These are phyloP conservation scores for Jasminum sambac DNA, from an alignment of 257 asterid species.

Conservation along the genomic window DNA sequence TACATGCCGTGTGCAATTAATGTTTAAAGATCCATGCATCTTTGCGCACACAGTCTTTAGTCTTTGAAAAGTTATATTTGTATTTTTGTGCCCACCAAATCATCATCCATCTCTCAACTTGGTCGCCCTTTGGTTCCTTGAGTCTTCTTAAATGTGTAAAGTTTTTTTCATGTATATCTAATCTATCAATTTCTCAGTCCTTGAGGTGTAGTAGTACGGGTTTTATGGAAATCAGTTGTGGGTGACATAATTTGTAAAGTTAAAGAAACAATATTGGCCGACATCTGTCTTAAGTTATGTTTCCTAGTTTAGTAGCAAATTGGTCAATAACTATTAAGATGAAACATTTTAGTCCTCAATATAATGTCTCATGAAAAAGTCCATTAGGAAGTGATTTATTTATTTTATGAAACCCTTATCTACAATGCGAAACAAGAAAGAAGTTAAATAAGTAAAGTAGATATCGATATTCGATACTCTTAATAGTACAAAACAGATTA, in stretches of 20 bases:
- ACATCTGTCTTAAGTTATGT: background rate
- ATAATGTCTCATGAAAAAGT: background rate
- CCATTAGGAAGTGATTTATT: no score
- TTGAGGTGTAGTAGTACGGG: background rate
- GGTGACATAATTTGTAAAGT: background rate
- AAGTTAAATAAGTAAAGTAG: no score
- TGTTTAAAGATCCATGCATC: background rate
- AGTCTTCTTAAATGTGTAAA: slow-evolving; percentile 25
- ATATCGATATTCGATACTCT: no score
- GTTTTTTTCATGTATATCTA: slow-evolving; percentile 11
- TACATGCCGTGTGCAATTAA: slow-evolving; percentile 30
- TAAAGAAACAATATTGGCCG: background rate
- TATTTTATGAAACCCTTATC: no score
- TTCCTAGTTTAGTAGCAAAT: background rate
- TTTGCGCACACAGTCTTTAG: background rate
- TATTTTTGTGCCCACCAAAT: background rate
- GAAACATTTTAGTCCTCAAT: background rate
- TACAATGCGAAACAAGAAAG: no score
- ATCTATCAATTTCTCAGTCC: background rate
- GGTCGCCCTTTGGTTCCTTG: slow-evolving; percentile 11
- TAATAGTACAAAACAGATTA: no score
- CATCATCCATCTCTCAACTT: background rate
- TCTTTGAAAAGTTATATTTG: background rate
- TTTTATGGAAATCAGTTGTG: background rate
- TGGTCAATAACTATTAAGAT: background rate